phyloP scores from a whole-genome alignment of 768 basidiomycete genomes.

The Aureoboletus auriporus region DNA sequence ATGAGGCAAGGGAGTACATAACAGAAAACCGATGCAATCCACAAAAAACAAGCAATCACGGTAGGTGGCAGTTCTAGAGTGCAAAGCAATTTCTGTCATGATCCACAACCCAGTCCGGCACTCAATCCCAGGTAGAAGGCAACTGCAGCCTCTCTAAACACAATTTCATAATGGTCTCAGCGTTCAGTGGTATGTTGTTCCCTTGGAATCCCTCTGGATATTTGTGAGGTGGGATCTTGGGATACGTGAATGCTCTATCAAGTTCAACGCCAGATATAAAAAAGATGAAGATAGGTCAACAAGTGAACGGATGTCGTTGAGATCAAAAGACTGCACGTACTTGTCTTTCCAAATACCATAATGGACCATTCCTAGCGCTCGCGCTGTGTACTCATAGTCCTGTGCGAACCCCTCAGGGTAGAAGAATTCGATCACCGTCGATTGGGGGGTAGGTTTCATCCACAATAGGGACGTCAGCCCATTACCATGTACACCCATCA shows the following conservation, averaged over 20 bases:
- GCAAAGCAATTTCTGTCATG: too few species aligned
- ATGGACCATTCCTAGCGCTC: conserved; percentile 80
- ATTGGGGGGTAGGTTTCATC: conserved; percentile 82
- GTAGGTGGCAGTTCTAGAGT: too few species aligned
- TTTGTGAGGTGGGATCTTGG: conserved; percentile 58
- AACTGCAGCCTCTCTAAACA: conserved; percentile 23
- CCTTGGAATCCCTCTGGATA: conserved; percentile 88
- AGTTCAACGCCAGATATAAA: background rate
- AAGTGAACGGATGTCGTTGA: background rate
- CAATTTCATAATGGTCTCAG: conserved; percentile 57
- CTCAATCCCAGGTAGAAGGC: too few species aligned
- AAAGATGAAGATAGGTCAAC: background rate
- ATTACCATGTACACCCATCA: conserved; percentile 95
- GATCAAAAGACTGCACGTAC: conserved; percentile 34
- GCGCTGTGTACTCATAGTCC: conserved; percentile 79
- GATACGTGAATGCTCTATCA: conserved; percentile 66
- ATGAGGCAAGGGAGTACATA: too few species aligned
- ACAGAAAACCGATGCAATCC: too few species aligned
- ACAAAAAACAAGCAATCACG: too few species aligned
- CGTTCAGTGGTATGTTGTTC: conserved; percentile 82
- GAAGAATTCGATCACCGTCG: conserved; percentile 93
- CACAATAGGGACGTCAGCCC: conserved; percentile 84
- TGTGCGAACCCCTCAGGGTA: conserved; percentile 79
- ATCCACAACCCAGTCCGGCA: too few species aligned
- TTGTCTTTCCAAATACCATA: conserved; percentile 80